Base-by-base conservation (phyloP, 441 rosid species). In the Theobroma grandiflorum region DNA sequence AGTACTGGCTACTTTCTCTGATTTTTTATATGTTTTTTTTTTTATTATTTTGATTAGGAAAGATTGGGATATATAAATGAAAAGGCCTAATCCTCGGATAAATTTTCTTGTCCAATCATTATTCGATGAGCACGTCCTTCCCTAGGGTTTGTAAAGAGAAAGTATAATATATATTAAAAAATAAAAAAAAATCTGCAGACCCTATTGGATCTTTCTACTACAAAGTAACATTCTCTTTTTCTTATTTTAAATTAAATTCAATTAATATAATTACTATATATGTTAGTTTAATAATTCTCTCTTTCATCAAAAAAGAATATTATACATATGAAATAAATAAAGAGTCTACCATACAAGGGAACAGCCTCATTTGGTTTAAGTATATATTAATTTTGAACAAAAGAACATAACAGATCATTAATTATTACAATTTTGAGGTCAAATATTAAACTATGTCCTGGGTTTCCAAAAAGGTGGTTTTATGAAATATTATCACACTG, bases 41-140 rank as follows among this genome's bases (percentile, higher is more conserved):
- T 80, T 45, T 78, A 78, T 26, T 18, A 55, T 66, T 72, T 84
- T 69, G 71, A 81, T 83, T 81, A 77, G 63, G 78, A 86, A 78
- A 85, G 84, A 78, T 78, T 77, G 75, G 72, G 59, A 81, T 82
- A 26, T 26, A 26, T 26, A 26, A 67, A 83, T 80, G 57, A 72
- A 82, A 82, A 65, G 68, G 79, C 66, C 81, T 75, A 79, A 87
- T 86, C 82, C 81, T 85, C 49, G 75, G 85, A 87, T 85, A 79
- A 79, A 77, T 83, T 78, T 76, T 80, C 67, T 62, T 73, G 43
- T 81, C 83, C 85, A 89, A 87, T 90, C 89, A 90, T 87, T 88
- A 84, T 84, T 79, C 52, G 82, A 80, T 85, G 86, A 84, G 79
- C 81, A 76, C 68, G 43, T 72, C 45, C 18, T 57, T 67, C 65